Conservation (phyloP, 352 stramenopile genomes). For the Phytophthora cryptogea region DNA sequence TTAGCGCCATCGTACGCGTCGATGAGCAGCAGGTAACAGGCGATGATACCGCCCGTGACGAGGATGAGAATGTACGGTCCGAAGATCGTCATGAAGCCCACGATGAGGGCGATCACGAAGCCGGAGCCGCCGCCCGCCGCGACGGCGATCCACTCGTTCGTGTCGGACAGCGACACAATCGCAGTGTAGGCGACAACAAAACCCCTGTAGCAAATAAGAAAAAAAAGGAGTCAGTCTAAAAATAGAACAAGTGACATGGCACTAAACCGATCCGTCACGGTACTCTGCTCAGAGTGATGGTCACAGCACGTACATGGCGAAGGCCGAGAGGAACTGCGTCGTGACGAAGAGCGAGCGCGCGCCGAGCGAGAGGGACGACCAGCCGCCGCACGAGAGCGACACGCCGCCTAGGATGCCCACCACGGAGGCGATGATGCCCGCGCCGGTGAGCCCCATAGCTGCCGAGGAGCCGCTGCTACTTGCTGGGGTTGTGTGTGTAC, state of each 20-base stretch:
- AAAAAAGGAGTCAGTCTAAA: slow-evolving; percentile 20
- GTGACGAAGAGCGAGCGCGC: slow-evolving; percentile 82
- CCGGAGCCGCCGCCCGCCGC: slow-evolving; percentile 65
- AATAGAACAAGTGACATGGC: neutral
- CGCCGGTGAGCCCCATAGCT: slow-evolving; percentile 53
- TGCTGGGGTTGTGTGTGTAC: neutral
- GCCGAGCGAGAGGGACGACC: slow-evolving; percentile 85
- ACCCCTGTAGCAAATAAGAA: slow-evolving; percentile 41
- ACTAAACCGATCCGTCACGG: neutral
- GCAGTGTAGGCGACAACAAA: slow-evolving; percentile 74
- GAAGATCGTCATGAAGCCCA: slow-evolving; percentile 76
- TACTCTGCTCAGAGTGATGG: slow-evolving; percentile 18
- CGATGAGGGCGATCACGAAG: slow-evolving; percentile 60
- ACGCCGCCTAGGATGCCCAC: slow-evolving; percentile 80
- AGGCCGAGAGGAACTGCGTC: slow-evolving; percentile 82
- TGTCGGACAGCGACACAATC: slow-evolving; percentile 60
- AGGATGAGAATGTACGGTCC: slow-evolving; percentile 76
- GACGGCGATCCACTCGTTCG: slow-evolving; percentile 80
- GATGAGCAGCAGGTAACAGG: slow-evolving; percentile 77
- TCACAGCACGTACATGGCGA: slow-evolving; percentile 73
- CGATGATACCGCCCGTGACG: slow-evolving; percentile 68
- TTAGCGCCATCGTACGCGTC: slow-evolving; percentile 70
- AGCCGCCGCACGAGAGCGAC: slow-evolving; percentile 85
- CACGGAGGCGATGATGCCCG: slow-evolving; percentile 77
- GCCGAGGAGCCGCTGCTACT: slow-evolving; percentile 25